Conservation (phyloP, 805 yeast genomes). For the Debaryomyces prosopidis region DNA sequence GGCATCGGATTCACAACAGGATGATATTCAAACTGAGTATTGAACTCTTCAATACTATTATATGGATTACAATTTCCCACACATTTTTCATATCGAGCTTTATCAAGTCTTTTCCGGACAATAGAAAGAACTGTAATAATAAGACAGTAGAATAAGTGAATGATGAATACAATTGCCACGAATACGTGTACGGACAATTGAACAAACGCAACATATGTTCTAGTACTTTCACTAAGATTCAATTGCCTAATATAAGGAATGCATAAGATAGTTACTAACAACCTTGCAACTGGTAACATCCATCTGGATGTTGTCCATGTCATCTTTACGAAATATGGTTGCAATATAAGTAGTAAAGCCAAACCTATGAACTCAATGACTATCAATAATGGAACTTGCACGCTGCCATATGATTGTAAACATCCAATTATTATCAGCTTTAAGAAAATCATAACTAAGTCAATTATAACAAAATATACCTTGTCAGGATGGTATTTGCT, state of each 20-base stretch:
- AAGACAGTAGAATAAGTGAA: constrained; percentile 31
- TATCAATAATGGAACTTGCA: constrained; percentile 43
- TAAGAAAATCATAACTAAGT: constrained; percentile 29
- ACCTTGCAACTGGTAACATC: constrained; percentile 37
- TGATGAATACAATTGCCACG: constrained; percentile 28
- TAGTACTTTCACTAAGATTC: constrained; percentile 31
- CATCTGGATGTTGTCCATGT: constrained; percentile 31
- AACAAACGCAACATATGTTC: constrained; percentile 45
- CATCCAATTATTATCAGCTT: constrained; percentile 46
- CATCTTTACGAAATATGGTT: constrained; percentile 29
- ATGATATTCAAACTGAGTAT: constrained; percentile 25
- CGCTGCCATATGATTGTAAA: constrained; percentile 43
- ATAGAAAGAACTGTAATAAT: constrained; percentile 24
- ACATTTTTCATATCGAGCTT: constrained; percentile 7
- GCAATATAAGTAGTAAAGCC: constrained; percentile 17
- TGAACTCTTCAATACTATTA: constrained; percentile 18
- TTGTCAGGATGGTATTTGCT: constrained; percentile 43
- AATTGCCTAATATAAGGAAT: constrained; percentile 43
- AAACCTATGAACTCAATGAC: constrained; percentile 33
- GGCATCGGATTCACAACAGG: constrained; percentile 13
- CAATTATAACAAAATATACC: constrained; percentile 39
- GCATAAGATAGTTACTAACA: constrained; percentile 41
- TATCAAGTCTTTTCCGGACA: constrained; percentile 8
- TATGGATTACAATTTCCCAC: background rate
- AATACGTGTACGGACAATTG: constrained; percentile 42